Evolutionary conservation across 768 basidiomycete species (phyloP).

Genomic region (Russula sp.): DNA sequence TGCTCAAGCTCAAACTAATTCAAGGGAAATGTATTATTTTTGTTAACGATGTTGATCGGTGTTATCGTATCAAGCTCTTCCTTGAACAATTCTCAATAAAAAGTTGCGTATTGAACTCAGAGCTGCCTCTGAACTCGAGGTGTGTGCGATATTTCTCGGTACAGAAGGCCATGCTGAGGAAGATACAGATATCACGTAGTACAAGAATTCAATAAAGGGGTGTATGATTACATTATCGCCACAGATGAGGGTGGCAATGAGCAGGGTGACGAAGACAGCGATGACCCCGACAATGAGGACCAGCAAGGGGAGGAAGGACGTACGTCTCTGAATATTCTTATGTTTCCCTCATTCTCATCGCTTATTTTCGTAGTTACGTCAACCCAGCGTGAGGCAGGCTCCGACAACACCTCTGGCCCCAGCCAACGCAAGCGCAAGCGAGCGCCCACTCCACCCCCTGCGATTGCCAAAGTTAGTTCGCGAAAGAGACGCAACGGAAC

Average conservation of each 20-base stretch:
- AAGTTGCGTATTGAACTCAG: slow-evolving; percentile 92
- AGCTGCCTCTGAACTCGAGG: slow-evolving; percentile 93
- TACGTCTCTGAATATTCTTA: slow-evolving; percentile 25
- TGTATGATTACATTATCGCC: slow-evolving; percentile 98
- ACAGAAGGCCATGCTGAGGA: slow-evolving; percentile 10
- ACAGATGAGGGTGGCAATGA: slow-evolving; percentile 79
- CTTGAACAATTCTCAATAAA: slow-evolving; percentile 96
- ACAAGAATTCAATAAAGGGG: slow-evolving; percentile 97
- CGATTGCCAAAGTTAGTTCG: slow-evolving; percentile 34
- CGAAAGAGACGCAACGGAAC: slow-evolving; percentile 42
- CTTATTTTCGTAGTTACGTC: slow-evolving; percentile 42
- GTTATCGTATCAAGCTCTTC: slow-evolving; percentile 95
- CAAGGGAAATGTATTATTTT: slow-evolving; percentile 96
- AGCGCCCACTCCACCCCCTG: slow-evolving; percentile 35
- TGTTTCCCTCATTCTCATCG: neutral
- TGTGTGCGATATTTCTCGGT: slow-evolving; percentile 25
- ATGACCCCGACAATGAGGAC: slow-evolving; percentile 39
- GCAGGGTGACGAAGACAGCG: slow-evolving; percentile 45
- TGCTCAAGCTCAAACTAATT: slow-evolving; percentile 92
- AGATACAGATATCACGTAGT: slow-evolving; percentile 81
- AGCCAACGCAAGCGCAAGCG: slow-evolving; percentile 56
- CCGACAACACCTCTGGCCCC: neutral
- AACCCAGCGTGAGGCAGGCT: slow-evolving; percentile 41
- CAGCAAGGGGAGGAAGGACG: slow-evolving; percentile 35
- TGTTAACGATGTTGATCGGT: slow-evolving; percentile 92